Base-by-base conservation (phyloP, 2,329 filamentous ascomycete genomes). In the Simplicillium sp. region DNA sequence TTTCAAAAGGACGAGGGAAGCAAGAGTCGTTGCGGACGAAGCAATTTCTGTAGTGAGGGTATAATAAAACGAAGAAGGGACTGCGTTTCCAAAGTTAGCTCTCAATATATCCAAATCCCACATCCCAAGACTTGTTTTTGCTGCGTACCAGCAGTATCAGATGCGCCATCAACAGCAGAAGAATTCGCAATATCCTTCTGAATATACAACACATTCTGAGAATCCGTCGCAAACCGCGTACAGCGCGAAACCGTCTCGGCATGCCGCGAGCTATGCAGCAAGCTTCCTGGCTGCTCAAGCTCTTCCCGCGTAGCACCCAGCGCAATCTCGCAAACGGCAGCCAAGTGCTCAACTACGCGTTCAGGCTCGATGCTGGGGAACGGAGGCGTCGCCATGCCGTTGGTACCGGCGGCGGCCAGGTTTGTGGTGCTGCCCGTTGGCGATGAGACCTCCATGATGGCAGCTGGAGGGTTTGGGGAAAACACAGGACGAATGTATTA, bases 1-100 rank as follows among this genome's bases (percentile, higher is more conserved):
- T 70, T 98, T 98, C 50, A 95, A 76, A 53, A 98, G 78, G 42
- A 88, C 85, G 48, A 97, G 81, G 50, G 86, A 95, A 37, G 87
- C 82, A 36, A 84, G 77, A 35, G 88, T 94, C n/a, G 82, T 82
- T 36, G 83, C 70, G 28, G 84, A 82, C 37, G 84, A 84, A 20
- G 83, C 81, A 49, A 97, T 80, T 55, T 97, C 89, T 48, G 81
- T 78, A 34, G 86, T 82, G 47, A 97, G 74, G 15, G 75, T 83
- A 61, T 94, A 98, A 38, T 74, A 74, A 64, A 89, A 89, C 43
- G 66, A 67, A 47, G 64, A 54, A n/a, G 64, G 53, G 37, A 60
- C 66, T 74, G 51, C 36, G 40, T 25, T 33, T 25, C 36, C n/a
- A n/a, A 37, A 11, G 43, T 50, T 36, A 49, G 44, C 37, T 44